phyloP scores from a whole-genome alignment of 192 early-diverging fungal genomes.

The Entomortierella lignicola region DNA sequence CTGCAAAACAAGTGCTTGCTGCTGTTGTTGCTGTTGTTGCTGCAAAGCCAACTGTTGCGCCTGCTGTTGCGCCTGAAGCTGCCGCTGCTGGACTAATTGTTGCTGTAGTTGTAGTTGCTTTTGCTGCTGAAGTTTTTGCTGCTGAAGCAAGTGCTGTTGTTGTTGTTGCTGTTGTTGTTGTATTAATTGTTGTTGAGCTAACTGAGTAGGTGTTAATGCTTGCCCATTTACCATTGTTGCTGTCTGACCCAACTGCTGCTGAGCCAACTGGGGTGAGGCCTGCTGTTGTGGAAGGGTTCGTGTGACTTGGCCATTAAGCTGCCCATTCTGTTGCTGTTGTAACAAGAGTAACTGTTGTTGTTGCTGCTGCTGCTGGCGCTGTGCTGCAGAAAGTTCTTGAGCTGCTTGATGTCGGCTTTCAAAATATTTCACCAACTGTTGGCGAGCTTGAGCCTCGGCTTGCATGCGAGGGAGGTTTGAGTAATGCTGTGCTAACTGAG shows the following conservation, averaged over 20 bases:
- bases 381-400: slow-evolving; percentile 8
- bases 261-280: slow-evolving; percentile 40
- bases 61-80: slow-evolving; percentile 27
- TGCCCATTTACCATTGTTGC: slow-evolving; percentile 30
- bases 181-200: slow-evolving; percentile 23
- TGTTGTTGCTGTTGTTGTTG: slow-evolving; percentile 35
- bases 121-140: slow-evolving; percentile 35
- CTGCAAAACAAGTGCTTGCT: slow-evolving; percentile 16
- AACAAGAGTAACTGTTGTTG: slow-evolving; percentile 24
- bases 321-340: slow-evolving; percentile 29
- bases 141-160: slow-evolving; percentile 26
- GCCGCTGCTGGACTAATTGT: slow-evolving; percentile 29
- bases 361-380: slow-evolving; percentile 14
- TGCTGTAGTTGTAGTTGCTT: slow-evolving; percentile 29
- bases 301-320: slow-evolving; percentile 34
- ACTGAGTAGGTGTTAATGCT: slow-evolving; percentile 29
- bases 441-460: slow-evolving; percentile 45
- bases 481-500: slow-evolving; percentile 43
- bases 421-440: slow-evolving; percentile 56
- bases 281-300: slow-evolving; percentile 34
- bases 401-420: slow-evolving; percentile 45
- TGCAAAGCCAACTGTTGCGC: slow-evolving; percentile 27
- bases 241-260: slow-evolving; percentile 14
- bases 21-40: slow-evolving; percentile 46
- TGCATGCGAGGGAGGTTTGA: slow-evolving; percentile 35